These are phyloP conservation scores for Leishmania aethiopica DNA, from an alignment of 208 protist genomes.

Conservation along the genomic window DNA sequence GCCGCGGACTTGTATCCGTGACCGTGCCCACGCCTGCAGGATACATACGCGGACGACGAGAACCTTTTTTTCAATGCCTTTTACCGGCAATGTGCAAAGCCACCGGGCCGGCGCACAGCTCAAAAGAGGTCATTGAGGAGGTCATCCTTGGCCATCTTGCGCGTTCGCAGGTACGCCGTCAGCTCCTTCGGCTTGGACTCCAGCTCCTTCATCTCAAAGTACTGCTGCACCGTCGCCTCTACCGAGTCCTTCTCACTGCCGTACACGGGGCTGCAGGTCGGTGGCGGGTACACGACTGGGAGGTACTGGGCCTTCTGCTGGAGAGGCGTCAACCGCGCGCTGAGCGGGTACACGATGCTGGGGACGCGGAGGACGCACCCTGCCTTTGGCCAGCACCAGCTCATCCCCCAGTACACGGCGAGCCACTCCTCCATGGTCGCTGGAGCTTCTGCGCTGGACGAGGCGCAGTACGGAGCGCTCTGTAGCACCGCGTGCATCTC, in stretches of 20 bases:
- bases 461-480: conserved; percentile 14
- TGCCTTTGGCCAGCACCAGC: conserved; percentile 77
- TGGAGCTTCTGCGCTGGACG: conserved; percentile 2
- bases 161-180: conserved; percentile 61
- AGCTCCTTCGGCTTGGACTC: conserved; percentile 44
- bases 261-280: conserved; percentile 54
- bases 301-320: conserved; percentile 43
- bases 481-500: conserved; percentile 47
- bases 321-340: conserved; percentile 13
- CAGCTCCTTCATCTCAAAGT: conserved; percentile 76
- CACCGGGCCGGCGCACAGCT: background rate
- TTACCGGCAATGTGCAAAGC: too few relatives aligned
- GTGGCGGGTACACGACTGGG: conserved; percentile 77
- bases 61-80: background rate
- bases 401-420: conserved; percentile 63
- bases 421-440: conserved; percentile 48
- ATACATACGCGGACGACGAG: background rate
- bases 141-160: conserved; percentile 56
- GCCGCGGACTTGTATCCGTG: background rate
- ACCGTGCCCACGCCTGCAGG: background rate
- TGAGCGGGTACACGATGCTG: conserved; percentile 30
- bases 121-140: conserved; percentile 88
- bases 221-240: conserved; percentile 70
- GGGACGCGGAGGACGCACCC: conserved; percentile 69
- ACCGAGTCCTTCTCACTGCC: conserved; percentile 61